These are phyloP conservation scores for Russula brevipes DNA, from an alignment of 768 basidiomycete genomes.

Conservation along the genomic window DNA sequence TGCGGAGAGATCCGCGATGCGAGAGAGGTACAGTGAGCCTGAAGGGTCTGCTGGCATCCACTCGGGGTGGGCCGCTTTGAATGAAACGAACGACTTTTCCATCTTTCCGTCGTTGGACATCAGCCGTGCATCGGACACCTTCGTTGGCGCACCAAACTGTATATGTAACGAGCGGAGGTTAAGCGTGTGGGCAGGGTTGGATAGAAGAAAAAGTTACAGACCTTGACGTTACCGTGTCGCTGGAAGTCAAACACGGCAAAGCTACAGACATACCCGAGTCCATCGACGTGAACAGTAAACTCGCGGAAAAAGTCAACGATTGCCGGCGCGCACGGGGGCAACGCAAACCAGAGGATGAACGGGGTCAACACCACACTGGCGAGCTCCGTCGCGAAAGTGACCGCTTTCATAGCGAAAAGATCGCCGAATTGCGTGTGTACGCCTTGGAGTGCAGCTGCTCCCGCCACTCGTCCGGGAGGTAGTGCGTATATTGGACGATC, in stretches of 20 bases:
- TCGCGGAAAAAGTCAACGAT: slow-evolving; percentile 98
- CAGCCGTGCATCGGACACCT: slow-evolving; percentile 64
- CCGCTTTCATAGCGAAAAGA: slow-evolving; percentile 89
- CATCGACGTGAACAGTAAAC: slow-evolving; percentile 95
- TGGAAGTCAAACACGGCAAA: slow-evolving; percentile 99
- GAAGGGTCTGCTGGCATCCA: slow-evolving; percentile 92
- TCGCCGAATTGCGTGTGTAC: slow-evolving; percentile 89
- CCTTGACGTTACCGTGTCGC: slow-evolving; percentile 88
- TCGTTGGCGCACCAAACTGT: slow-evolving; percentile 81
- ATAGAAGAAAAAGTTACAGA: slow-evolving; percentile 31
- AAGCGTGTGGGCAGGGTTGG: not conserved
- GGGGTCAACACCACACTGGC: slow-evolving; percentile 91
- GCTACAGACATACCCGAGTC: slow-evolving; percentile 93
- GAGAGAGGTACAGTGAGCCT: slow-evolving; percentile 83
- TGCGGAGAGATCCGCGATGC: slow-evolving; percentile 49
- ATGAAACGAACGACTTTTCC: slow-evolving; percentile 96
- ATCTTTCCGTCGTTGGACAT: slow-evolving; percentile 93
- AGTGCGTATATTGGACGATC: slow-evolving; percentile 91
- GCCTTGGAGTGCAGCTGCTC: slow-evolving; percentile 81
- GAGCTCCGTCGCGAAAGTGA: slow-evolving; percentile 83
- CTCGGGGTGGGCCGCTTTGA: slow-evolving; percentile 93
- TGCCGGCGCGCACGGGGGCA: slow-evolving; percentile 82
- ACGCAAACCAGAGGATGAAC: slow-evolving; percentile 87
- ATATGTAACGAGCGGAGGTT: not conserved
- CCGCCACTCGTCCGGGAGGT: slow-evolving; percentile 93